Evolutionary conservation across 106 monocot species (phyloP), one percentile per base, ranked within the genome.

Genomic region (Xerophyta viscosa): DNA sequence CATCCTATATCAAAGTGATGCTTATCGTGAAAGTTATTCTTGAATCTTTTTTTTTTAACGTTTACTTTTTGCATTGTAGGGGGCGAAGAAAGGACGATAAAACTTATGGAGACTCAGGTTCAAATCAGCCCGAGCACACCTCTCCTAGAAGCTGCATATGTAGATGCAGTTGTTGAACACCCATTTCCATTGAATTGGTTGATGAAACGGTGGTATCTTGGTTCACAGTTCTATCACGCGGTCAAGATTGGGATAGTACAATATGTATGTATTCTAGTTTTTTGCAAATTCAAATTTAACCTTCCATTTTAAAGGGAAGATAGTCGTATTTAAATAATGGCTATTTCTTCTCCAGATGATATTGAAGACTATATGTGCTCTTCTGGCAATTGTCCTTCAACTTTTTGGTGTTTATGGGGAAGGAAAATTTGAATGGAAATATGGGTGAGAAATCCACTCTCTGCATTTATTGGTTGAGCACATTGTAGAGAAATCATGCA

Each of bases 161-260:
- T 64, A 29, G 69, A 83, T 68, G 79, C 60, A 36, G 52, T 83
- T 59, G 66, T 99, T 19, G 74, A 71, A 39, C 98, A 99, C 77
- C 98, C 90, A 30, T 99, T 99, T 75, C 98, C 98, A 49, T 63
- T 99, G 49, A 99, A 72, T 66, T 86, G 75, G 50, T 74, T 86
- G 9, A 31, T 90, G 63, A 80, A 54, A 47, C 63, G 68, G n/a
- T 99, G 98, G 98, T 68, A 79, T 50, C 76, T 83, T 48, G 98
- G 98, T 64, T 55, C 82, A 23, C 76, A 90, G 26, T 99, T 99
- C 60, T 99, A 99, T 66, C 70, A 99, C 24, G 76, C 90, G 49
- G 90, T 99, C 25, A 99, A 99, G 62, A 80, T 99, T 72, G 98
- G 98, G 42, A 99, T 90, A 63, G 98, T 99, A 52, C 98, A 99